phyloP scores from a whole-genome alignment of 345 rosid species.

The Citrus hindsii region DNA sequence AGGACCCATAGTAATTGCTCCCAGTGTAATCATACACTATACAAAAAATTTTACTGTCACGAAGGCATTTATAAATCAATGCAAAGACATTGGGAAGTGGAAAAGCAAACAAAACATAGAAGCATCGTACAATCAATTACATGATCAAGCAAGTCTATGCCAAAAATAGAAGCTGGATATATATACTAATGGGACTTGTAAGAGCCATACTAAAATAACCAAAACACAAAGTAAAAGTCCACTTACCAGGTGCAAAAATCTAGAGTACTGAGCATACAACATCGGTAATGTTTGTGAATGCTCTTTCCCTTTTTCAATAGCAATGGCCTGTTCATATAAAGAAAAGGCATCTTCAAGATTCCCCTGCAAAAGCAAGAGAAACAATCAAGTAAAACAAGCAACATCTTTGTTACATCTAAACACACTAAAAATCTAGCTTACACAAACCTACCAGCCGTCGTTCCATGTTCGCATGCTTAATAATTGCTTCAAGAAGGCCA shows the following conservation, averaged over 20 bases:
- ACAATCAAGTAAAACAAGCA: constrained; percentile 15
- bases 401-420: constrained; percentile 1
- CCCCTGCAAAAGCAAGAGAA: constrained; percentile 51
- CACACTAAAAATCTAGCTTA: constrained; percentile 13
- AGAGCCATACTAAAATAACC: not conserved
- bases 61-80: not conserved
- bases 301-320: constrained; percentile 96
- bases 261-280: constrained; percentile 82
- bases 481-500: constrained; percentile 91
- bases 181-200: not conserved
- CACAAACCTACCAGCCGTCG: constrained; percentile 57
- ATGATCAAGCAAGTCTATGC: not conserved
- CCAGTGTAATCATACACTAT: not conserved
- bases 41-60: not conserved
- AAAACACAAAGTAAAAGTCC: not conserved
- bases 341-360: constrained; percentile 73
- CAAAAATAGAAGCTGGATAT: not conserved
- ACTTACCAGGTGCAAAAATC: constrained; percentile 76
- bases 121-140: not conserved
- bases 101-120: not conserved
- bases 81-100: not conserved
- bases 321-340: constrained; percentile 84
- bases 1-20: not conserved
- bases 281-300: constrained; percentile 72
- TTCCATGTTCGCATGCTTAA: constrained; percentile 97